phyloP scores from a whole-genome alignment of 345 rosid species.

The Aquilaria yunnanensis region DNA sequence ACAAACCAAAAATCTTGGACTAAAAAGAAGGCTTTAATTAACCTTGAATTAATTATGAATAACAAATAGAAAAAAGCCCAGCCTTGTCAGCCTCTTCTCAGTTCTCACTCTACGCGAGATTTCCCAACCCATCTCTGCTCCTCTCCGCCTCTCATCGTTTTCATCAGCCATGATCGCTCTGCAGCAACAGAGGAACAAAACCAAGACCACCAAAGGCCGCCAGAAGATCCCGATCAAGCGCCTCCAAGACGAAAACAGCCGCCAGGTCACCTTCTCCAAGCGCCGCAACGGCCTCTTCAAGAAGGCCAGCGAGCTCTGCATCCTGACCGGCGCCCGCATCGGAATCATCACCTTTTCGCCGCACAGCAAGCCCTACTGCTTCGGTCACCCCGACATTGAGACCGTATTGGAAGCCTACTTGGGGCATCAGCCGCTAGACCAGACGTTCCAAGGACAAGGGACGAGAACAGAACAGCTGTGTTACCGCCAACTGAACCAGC shows the following conservation, averaged over 20 bases:
- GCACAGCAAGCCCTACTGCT: conserved; percentile 20
- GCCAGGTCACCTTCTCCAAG: conserved; percentile 23
- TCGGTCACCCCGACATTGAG: conserved; percentile 26
- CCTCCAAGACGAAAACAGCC: conserved; percentile 8
- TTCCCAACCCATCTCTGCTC: no score
- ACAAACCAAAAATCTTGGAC: no score
- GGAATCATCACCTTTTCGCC: conserved; percentile 30
- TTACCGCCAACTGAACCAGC: conserved; percentile 12
- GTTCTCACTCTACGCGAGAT: no score
- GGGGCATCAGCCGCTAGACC: background rate
- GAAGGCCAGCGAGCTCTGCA: conserved; percentile 31
- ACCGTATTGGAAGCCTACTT: conserved; percentile 9
- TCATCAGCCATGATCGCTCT: no score
- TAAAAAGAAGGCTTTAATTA: no score
- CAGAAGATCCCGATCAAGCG: no score
- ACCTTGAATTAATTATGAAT: no score
- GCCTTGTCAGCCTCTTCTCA: no score
- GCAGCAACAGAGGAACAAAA: no score
- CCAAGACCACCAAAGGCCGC: no score
- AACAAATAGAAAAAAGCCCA: no score
- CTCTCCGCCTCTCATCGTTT: no score
- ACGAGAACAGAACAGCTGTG: background rate
- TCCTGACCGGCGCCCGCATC: conserved; percentile 25
- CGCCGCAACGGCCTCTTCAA: conserved; percentile 26
- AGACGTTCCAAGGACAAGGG: background rate